Percentiles rank a stretch among this genome's conserved stretches.
Conservation (phyloP, 805 yeast species). For the Teunomyces barrocoloradensis region DNA sequence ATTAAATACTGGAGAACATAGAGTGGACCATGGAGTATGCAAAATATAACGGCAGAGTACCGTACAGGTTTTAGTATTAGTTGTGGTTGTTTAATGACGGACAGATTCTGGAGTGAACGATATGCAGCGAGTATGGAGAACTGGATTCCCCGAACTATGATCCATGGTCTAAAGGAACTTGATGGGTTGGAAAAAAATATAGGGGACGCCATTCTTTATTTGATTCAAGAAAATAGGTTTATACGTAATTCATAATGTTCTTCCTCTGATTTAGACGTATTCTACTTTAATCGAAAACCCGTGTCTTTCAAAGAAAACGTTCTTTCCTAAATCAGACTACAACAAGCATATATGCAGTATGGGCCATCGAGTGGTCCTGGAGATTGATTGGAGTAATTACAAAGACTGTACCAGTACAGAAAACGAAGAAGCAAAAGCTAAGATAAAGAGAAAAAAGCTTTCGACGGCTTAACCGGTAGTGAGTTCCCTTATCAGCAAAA, state of each 20-base stretch:
- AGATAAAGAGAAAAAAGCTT: too few species aligned
- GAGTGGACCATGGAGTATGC: conserved; percentile 8
- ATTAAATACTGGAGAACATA: background rate
- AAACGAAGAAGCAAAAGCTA: too few species aligned
- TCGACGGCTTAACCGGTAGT: too few species aligned
- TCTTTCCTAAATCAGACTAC: background rate
- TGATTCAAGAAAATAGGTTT: background rate
- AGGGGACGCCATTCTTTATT: conserved; percentile 55
- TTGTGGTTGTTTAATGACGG: background rate
- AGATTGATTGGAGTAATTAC: too few species aligned
- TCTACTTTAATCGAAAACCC: background rate
- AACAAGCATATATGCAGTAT: background rate
- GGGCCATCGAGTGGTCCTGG: too few species aligned
- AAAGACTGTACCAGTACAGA: too few species aligned
- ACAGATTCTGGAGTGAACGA: conserved; percentile 45
- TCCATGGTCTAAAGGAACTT: conserved; percentile 47
- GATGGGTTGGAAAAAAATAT: conserved; percentile 57
- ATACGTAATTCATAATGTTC: background rate
- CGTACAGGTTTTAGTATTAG: background rate
- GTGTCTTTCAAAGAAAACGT: background rate
- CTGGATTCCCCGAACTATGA: conserved; percentile 54
- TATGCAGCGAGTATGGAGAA: conserved; percentile 49
- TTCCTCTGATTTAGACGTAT: background rate
- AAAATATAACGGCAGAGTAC: conserved; percentile 5
- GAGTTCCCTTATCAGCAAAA: too few species aligned